Evolutionary conservation across 192 early-diverging fungal species (phyloP).

Genomic region (Backusella circina): DNA sequence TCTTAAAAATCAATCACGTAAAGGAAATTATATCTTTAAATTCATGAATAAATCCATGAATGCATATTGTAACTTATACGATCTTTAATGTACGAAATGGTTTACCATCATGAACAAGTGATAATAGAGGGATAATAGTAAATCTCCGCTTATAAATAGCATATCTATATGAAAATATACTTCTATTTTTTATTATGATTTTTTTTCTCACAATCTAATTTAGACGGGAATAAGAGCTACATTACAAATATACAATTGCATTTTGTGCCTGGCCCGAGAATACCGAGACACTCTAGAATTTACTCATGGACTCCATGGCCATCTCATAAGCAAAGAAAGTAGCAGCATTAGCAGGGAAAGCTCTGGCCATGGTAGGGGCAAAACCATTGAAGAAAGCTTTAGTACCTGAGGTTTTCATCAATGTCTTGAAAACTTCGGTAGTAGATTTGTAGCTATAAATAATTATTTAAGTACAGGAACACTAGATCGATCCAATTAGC

Average conservation of each 20-base stretch:
- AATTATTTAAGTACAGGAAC: neutral
- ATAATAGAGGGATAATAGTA: neutral
- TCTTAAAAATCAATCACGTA: neutral
- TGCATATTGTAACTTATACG: neutral
- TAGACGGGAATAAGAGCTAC: neutral
- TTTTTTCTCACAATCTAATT: conserved; percentile 1
- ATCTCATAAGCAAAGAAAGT: conserved; percentile 75
- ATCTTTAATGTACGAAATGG: neutral
- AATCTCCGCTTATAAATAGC: neutral
- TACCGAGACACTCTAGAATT: neutral
- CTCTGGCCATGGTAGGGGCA: conserved; percentile 77
- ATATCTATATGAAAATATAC: neutral
- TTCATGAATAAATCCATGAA: no score
- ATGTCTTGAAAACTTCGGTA: conserved; percentile 29
- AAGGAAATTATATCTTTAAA: neutral
- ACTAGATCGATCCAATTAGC: neutral
- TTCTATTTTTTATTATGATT: neutral
- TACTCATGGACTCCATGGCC: conserved; percentile 47
- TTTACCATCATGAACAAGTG: neutral
- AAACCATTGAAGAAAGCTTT: conserved; percentile 80
- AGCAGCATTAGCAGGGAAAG: conserved; percentile 82
- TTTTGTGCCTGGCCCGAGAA: neutral
- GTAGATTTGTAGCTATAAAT: conserved; percentile 20
- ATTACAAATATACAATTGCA: neutral
- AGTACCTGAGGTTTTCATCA: conserved; percentile 53